Evolutionary conservation across 768 basidiomycete genomes (phyloP), one percentile per base, ranked within the genome.

Genomic region (Rickenella mellea): DNA sequence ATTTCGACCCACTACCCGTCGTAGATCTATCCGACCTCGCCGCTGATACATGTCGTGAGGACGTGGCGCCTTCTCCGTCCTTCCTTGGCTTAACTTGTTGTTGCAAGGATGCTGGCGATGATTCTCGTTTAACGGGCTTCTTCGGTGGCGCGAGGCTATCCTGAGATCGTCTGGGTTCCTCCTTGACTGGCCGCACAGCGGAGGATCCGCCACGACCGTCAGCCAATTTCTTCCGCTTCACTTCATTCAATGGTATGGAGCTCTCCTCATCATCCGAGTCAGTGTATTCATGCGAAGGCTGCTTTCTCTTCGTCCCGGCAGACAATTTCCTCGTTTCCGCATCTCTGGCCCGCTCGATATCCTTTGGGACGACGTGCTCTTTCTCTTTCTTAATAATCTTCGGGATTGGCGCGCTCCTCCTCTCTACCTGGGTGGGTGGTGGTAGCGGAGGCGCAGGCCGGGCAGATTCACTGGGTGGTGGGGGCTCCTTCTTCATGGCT

Each of bases 371-470:
- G 35, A 48, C 48, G 53, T 28, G 48, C 57, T 44, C 62, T 63
- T 46, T 55, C 47, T 19, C 62, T 60, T 12, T 43, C 58, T 2
- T 38, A 27, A 44, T 19, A 36, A 10, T 22, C 24, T 36, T 36
- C 33, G 33, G 19, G 33, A 36, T 36, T 15, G 33, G 24, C 33
- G 19, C 33, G 11, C 33, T 4, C 58, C 58, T 62, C 35, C 54
- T 55, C 8, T 58, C 61, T 27, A 55, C 58, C 1, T 46, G 51
- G 1, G 54, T 41, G 14, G 58, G 48, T 8, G 59, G 50, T 0
- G 57, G 49, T 3, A 52, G 46, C 12, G 58, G 51, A 14, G 65
- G 55, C 4, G 54, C 47, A 5, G 66, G 61, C 41, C 63, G 67
- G 5, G 52, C 48, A 15, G 66, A 60, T 20, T 65, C 54, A 2